Base-by-base conservation (phyloP, 2,329 filamentous ascomycete genomes). In the Talaromyces sp. region DNA sequence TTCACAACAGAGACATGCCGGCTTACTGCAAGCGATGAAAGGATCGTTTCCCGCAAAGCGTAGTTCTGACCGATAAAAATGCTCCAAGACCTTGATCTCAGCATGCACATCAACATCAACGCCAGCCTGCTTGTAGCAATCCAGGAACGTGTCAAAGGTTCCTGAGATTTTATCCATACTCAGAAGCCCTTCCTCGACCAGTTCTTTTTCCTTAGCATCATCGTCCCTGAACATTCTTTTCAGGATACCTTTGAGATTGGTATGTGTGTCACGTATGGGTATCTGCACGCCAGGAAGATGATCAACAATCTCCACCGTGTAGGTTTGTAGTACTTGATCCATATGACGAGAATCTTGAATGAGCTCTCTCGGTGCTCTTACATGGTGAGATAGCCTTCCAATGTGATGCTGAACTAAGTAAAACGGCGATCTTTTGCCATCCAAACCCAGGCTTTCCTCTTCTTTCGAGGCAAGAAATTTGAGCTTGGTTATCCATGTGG, bases 11-110 rank as follows among this genome's bases (percentile, higher is more conserved):
- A 82, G 80, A 63, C 83, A 86, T 2, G 84, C 79, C 0, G 78
- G 77, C 70, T 86, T 86, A 69, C 83, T 86, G 65, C 79, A 83
- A 2, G 79, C 83, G 13, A 86, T 79, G 67, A 79, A 85, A 2
- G 72, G 71, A 65, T 85, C 82, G 4, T 72, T 63, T 1, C 72
- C 73, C 2, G 75, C 73, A 67, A 82, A 85, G 0, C 17, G 27
- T 1, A 79, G 69, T 0, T 68, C 40, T 0, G 69, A 69, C 5
- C 67, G 60, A 67, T 78, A 72, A 67, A 85, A 85, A 60, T 81
- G 73, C 45, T 86, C 81, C 0, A 85, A 70, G 2, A 84, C 71
- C 62, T 81, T 76, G 3, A 85, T 72, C 68, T 85, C 83, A 2
- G 81, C 79, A 67, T 85, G 82, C 17, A 77, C 72, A 38, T 19